Conservation (phyloP, 345 rosid genomes). For the Moricandia moricandioides region DNA sequence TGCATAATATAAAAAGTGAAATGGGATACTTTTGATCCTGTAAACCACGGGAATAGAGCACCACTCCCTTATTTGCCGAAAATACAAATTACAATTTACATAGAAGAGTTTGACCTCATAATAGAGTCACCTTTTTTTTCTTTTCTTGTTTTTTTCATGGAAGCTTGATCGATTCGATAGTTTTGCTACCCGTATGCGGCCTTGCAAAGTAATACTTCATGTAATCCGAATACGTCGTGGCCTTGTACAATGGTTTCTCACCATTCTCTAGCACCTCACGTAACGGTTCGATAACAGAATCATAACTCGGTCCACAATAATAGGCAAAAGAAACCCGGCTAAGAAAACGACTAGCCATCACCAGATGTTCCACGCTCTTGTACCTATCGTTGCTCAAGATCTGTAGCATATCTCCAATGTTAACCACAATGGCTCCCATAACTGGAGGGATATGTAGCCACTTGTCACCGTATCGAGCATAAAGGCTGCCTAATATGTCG, state of each 20-base stretch:
- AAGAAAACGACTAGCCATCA: conserved; percentile 1
- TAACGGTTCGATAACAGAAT: conserved; percentile 2
- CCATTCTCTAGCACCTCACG: conserved; percentile 15
- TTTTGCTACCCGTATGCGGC: conserved; percentile 11
- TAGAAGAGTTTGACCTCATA: background rate
- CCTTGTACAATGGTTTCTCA: conserved; percentile 16
- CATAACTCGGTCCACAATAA: background rate
- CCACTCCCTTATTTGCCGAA: background rate
- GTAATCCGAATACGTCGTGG: conserved; percentile 1
- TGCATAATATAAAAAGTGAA: background rate
- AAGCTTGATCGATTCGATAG: conserved; percentile 10
- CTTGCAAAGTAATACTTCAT: conserved; percentile 13
- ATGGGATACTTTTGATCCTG: background rate
- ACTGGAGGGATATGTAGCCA: conserved; percentile 30
- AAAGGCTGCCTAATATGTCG: conserved; percentile 33
- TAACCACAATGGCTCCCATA: conserved; percentile 25
- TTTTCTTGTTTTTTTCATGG: background rate
- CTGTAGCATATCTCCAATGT: conserved; percentile 26
- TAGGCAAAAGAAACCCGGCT: conserved; percentile 19
- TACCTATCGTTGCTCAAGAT: conserved; percentile 26
- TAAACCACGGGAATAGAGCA: background rate
- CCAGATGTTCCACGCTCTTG: conserved; percentile 29
- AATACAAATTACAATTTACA: background rate
- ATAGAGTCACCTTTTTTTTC: background rate
- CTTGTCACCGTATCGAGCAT: conserved; percentile 25